These are phyloP conservation scores for Spathaspora girioi DNA, from an alignment of 805 yeast genomes.

Conservation along the genomic window DNA sequence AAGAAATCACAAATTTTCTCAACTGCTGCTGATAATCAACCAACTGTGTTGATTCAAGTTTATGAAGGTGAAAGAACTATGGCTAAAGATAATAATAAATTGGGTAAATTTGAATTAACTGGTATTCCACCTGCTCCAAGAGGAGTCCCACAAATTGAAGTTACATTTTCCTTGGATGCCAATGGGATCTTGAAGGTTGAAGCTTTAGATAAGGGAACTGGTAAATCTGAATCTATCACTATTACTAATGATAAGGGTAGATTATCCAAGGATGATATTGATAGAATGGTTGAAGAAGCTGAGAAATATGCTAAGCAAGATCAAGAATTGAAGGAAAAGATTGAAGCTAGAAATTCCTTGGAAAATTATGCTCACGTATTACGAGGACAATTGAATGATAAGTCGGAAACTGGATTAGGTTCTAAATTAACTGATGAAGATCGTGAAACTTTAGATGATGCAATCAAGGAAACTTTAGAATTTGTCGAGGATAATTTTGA, in stretches of 20 bases:
- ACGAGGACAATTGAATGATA: slow-evolving; percentile 42
- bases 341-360: slow-evolving; percentile 41
- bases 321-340: slow-evolving; percentile 41
- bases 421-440: slow-evolving; percentile 85
- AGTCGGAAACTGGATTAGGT: slow-evolving; percentile 50
- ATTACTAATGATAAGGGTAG: slow-evolving; percentile 99
- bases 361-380: slow-evolving; percentile 44
- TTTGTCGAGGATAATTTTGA: slow-evolving; percentile 83
- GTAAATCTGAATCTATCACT: slow-evolving; percentile 97
- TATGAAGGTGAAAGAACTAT: slow-evolving; percentile 99
- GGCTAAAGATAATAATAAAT: slow-evolving; percentile 94
- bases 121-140: slow-evolving; percentile 98
- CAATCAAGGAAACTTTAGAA: slow-evolving; percentile 79
- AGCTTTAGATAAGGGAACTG: slow-evolving; percentile 97
- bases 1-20: slow-evolving; percentile 98
- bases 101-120: slow-evolving; percentile 98
- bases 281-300: slow-evolving; percentile 98
- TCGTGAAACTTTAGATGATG: slow-evolving; percentile 83
- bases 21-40: slow-evolving; percentile 97
- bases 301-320: slow-evolving; percentile 69
- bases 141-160: slow-evolving; percentile 99
- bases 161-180: slow-evolving; percentile 98
- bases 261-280: slow-evolving; percentile 93
- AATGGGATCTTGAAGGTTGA: slow-evolving; percentile 99
- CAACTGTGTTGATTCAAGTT: slow-evolving; percentile 98